Base-by-base conservation (phyloP, 225 moss, liverwort and hornwort species). In the Polytrichum commune region DNA sequence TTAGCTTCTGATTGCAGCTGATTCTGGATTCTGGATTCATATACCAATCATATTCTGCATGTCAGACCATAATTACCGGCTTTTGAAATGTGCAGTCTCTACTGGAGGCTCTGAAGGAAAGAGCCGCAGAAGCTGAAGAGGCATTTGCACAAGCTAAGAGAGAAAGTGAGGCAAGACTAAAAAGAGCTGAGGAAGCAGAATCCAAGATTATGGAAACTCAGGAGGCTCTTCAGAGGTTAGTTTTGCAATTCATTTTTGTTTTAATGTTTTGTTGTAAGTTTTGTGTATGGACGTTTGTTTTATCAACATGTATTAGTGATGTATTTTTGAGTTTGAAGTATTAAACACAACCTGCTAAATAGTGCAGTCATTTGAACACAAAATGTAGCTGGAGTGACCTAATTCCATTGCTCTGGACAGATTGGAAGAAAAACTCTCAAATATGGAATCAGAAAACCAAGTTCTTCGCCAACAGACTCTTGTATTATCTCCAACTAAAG, bases 401-500 rank as follows among this genome's bases (percentile, higher is more conserved):
- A 16, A 46, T 46, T 13, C 4, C 4, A 46, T 13, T 16, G 13
- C 16, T 13, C 13, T 46, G 46, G 46, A 72, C 74, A 98, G 98
- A 80, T 78, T 98, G 98, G 95, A 98, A 82, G 98, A 98, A 55
- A 98, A 98, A 69, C 86, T 98, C 26, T 78, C 91, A 62, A 98
- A 98, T 64, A 98, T 98, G 98, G 98, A 95, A 80, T 91, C 93
- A 53, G 98, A 98, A 84, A 98, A 98, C 79, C 98, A 98, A 88
- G 98, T 98, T 65, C 93, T 98, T 64, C 91, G 98, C 60, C 98
- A 98, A 69, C 98, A 98, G 68, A 95, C 95, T 13, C 84, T 98
- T 82, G 93, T 96, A 23, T 75, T 93, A 33, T 98, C 98, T 67
- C 98, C 98, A 25, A 98, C 98, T 18, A 95, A 98, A 81, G 95